These are phyloP conservation scores for Tuber umbilicatum DNA, from an alignment of 495 filamentous ascomycete genomes.

Conservation along the genomic window DNA sequence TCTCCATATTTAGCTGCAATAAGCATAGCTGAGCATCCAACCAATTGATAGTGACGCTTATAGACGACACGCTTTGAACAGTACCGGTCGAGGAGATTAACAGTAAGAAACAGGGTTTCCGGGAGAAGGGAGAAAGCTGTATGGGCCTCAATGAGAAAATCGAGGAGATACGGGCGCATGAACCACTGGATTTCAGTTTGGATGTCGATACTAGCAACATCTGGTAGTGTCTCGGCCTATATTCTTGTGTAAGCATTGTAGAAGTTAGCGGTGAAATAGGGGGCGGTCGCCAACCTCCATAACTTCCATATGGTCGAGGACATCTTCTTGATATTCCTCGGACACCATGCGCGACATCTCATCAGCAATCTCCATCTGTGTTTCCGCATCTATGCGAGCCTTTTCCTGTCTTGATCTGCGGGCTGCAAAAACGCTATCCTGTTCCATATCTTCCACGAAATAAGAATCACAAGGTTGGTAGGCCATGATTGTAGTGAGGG, in stretches of 20 bases:
- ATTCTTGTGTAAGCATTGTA: conserved; percentile 36
- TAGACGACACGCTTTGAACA: conserved; percentile 98
- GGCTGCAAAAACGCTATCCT: conserved; percentile 39
- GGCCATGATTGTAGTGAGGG: conserved; percentile 60
- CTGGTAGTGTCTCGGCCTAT: conserved; percentile 81
- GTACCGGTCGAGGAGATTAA: conserved; percentile 95
- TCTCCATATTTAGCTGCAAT: conserved; percentile 99
- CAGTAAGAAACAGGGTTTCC: conserved; percentile 87
- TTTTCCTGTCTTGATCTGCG: conserved; percentile 39
- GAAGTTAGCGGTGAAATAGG: conserved; percentile 3
- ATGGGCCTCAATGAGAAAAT: conserved; percentile 97
- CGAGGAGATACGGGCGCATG: conserved; percentile 96
- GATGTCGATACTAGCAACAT: conserved; percentile 96
- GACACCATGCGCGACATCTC: conserved; percentile 73
- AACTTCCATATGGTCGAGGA: conserved; percentile 83
- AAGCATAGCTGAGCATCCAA: conserved; percentile 90
- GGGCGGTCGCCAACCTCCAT: conserved; percentile 58
- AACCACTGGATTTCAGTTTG: conserved; percentile 99
- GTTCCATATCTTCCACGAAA: conserved; percentile 64
- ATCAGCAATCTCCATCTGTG: conserved; percentile 58
- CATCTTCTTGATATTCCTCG: conserved; percentile 87
- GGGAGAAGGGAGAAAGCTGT: conserved; percentile 87
- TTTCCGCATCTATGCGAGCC: conserved; percentile 40
- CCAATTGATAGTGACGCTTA: conserved; percentile 97
- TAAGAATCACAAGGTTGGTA: conserved; percentile 68